Conservation (phyloP, 2,329 filamentous ascomycete genomes). For the Neofusicoccum cordaticola region DNA sequence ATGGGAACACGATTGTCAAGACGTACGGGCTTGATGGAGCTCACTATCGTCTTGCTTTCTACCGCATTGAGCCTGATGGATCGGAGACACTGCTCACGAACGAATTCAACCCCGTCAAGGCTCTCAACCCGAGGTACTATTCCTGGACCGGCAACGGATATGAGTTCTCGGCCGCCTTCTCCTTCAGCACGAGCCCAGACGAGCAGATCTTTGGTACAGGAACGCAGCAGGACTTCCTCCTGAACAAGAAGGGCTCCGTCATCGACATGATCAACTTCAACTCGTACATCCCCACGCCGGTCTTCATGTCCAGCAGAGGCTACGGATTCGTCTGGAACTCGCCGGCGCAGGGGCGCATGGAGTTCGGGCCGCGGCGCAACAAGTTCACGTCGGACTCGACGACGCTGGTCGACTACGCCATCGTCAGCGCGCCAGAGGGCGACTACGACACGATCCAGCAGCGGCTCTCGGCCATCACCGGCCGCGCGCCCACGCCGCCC, state of each 20-base stretch:
- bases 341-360: conserved; percentile 28
- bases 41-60: conserved; percentile 36
- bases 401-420: conserved; percentile 31
- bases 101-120: conserved; percentile 34
- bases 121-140: conserved; percentile 37
- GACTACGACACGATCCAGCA: conserved; percentile 31
- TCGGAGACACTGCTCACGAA: conserved; percentile 37
- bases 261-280: conserved; percentile 34
- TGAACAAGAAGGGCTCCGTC: conserved; percentile 32
- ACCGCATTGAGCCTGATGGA: conserved; percentile 33
- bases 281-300: conserved; percentile 30
- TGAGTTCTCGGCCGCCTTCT: conserved; percentile 37
- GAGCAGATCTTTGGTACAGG: conserved; percentile 34
- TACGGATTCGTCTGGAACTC: conserved; percentile 34
- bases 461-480: conserved; percentile 26
- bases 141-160: conserved; percentile 33
- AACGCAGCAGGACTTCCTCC: conserved; percentile 29
- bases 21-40: conserved; percentile 33
- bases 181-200: conserved; percentile 34
- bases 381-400: conserved; percentile 28
- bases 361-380: conserved; percentile 28
- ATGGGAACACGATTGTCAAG: conserved; percentile 37
- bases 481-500: conserved; percentile 29
- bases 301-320: conserved; percentile 30
- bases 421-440: conserved; percentile 27